Percentiles rank a stretch among this genome's conserved stretches.
Evolutionary conservation across 164 flowering plant genomes (phyloP).

Genomic region (Paratinospora sagittata): DNA sequence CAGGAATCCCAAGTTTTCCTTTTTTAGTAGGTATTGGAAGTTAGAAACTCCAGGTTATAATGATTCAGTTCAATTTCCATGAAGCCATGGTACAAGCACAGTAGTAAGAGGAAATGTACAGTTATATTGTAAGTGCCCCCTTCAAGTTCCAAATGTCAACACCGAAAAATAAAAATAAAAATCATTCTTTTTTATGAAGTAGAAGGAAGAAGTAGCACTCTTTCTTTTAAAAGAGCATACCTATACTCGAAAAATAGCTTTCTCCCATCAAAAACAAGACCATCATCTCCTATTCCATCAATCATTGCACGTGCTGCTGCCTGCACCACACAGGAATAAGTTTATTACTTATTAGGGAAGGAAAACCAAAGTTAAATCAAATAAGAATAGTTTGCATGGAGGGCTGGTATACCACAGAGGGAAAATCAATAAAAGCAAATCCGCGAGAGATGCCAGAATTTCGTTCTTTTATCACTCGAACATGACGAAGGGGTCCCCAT

Average conservation of each 20-base stretch:
- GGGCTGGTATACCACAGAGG: slow-evolving; percentile 63
- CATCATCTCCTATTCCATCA: slow-evolving; percentile 82
- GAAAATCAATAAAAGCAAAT: slow-evolving; percentile 97
- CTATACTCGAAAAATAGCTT: slow-evolving; percentile 92
- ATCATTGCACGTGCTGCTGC: slow-evolving; percentile 86
- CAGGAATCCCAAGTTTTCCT: neutral
- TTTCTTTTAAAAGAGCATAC: slow-evolving; percentile 26
- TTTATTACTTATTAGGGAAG: neutral
- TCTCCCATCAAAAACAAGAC: slow-evolving; percentile 87
- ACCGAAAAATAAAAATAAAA: neutral
- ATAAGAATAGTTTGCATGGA: slow-evolving; percentile 1
- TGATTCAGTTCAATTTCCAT: neutral
- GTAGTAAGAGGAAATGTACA: neutral
- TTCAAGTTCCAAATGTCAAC: neutral
- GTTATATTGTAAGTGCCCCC: neutral
- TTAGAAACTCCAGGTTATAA: neutral
- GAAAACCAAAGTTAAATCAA: neutral
- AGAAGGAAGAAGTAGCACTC: neutral
- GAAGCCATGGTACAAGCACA: neutral
- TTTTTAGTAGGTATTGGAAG: neutral
- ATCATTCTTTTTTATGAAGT: neutral
- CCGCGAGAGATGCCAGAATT: slow-evolving; percentile 93
- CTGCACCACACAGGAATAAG: slow-evolving; percentile 37
- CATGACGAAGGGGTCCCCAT: slow-evolving; percentile 99
- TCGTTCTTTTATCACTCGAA: slow-evolving; percentile 90